Evolutionary conservation across 805 yeast species (phyloP).

Genomic region (Zygoascus tannicola): DNA sequence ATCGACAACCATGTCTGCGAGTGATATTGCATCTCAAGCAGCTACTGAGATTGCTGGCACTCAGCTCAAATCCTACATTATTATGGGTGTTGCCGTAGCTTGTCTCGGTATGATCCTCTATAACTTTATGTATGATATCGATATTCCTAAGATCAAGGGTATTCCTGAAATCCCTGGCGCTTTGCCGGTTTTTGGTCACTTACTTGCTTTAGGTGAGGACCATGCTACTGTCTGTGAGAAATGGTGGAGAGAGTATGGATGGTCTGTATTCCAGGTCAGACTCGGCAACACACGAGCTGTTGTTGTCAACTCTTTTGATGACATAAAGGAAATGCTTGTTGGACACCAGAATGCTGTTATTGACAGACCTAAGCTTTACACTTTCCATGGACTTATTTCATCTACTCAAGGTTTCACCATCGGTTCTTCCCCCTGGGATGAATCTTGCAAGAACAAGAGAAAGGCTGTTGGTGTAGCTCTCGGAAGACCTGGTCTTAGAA

Average conservation of each 20-base stretch:
- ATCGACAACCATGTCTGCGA: not conserved
- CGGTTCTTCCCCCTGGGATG: conserved; percentile 37
- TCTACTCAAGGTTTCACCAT: conserved; percentile 37
- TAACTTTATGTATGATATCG: conserved; percentile 14
- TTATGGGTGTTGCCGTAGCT: conserved; percentile 1
- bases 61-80: not conserved
- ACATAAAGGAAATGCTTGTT: conserved; percentile 46
- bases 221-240: conserved; percentile 27
- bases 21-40: not conserved
- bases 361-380: conserved; percentile 57
- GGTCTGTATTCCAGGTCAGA: conserved; percentile 48
- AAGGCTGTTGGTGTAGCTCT: conserved; percentile 33
- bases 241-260: conserved; percentile 25
- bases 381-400: conserved; percentile 56
- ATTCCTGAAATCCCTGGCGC: conserved; percentile 28
- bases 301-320: conserved; percentile 56
- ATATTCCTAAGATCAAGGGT: conserved; percentile 24
- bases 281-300: conserved; percentile 52
- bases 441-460: conserved; percentile 30
- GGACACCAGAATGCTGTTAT: conserved; percentile 42
- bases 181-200: conserved; percentile 27
- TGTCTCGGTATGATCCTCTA: conserved; percentile 3
- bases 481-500: conserved; percentile 30
- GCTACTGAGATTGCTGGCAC: not conserved
- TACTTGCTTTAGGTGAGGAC: conserved; percentile 25